Conservation (phyloP, 2,329 filamentous ascomycete genomes). For the Ceratocystis albifundus region DNA sequence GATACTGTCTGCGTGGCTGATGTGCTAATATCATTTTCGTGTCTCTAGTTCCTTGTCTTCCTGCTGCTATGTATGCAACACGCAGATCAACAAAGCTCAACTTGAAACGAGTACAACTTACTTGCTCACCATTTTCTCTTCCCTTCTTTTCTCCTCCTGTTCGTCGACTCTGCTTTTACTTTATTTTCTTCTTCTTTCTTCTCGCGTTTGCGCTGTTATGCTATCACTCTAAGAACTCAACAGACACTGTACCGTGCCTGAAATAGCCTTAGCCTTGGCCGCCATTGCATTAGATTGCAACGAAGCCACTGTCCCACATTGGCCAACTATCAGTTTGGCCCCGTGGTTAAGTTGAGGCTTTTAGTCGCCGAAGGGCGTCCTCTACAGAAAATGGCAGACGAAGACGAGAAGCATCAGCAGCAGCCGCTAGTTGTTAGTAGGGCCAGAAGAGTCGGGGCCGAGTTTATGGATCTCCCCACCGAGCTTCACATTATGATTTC, state of each 20-base stretch:
- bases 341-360: background rate
- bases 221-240: background rate
- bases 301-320: background rate
- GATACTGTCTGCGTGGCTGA: background rate
- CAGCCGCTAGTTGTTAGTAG: background rate
- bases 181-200: background rate
- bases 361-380: background rate
- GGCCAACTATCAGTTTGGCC: too few species aligned
- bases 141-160: background rate
- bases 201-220: background rate
- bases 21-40: background rate
- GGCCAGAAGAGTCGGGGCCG: conserved; percentile 27
- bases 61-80: background rate
- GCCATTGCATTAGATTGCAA: too few species aligned
- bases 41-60: background rate
- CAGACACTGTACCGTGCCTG: too few species aligned
- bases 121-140: background rate
- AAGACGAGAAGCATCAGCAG: conserved; percentile 26
- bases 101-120: background rate
- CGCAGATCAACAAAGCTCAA: background rate
- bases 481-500: conserved; percentile 57
- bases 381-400: background rate
- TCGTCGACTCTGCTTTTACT: background rate
- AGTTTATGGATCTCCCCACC: conserved; percentile 45
- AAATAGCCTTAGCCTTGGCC: too few species aligned